Base-by-base conservation (phyloP, 352 stramenopile species). In the Stephanocyclus meneghinianus region DNA sequence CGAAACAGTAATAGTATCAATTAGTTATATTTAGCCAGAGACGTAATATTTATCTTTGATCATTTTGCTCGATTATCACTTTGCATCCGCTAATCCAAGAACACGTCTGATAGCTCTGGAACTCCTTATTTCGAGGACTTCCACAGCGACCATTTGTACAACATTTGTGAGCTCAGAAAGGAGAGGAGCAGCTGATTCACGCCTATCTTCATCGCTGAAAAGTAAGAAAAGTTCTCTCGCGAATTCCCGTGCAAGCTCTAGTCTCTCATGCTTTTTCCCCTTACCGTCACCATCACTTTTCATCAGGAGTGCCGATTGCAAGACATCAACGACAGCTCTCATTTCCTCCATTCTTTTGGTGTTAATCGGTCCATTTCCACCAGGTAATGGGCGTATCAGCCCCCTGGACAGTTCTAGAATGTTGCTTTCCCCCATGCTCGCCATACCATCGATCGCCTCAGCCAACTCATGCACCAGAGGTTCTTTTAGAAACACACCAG, bases 401-500 rank as follows among this genome's bases (percentile, higher is more conserved):
- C 85, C 85, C 50, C 81, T 66, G 18, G 78, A 86, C 60, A 80
- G 50, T 50, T 57, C 66, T 48, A 91, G 65, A 42, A 93, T 65
- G 60, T 88, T 88, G 6, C 70, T 81, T 76, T 93, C 88, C 11
- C 85, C 82, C 44, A 91, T 90, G 68, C 88, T 93, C 26, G 88
- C 88, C 76, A 91, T 90, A 0, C 89, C 84, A 78, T 94, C 87
- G 74, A 94, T 91, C 9, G 84, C 78, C 67, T 92, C 81, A 40
- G 87, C 86, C 2, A 94, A 71, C 79, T 94, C 89, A 57, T 91
- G 84, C 10, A 92, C 81, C 13, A 94, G 70, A 16, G 89, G 89
- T 70, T 87, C 80, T 76, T 92, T 92, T n/a, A 94, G 53, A 62
- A 94, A 94, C 1, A 91, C 47, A 45, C 89, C 89, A 47, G 89